These are phyloP conservation scores for Huntiella bhutanensis DNA, from an alignment of 2,329 filamentous ascomycete genomes.

Conservation along the genomic window DNA sequence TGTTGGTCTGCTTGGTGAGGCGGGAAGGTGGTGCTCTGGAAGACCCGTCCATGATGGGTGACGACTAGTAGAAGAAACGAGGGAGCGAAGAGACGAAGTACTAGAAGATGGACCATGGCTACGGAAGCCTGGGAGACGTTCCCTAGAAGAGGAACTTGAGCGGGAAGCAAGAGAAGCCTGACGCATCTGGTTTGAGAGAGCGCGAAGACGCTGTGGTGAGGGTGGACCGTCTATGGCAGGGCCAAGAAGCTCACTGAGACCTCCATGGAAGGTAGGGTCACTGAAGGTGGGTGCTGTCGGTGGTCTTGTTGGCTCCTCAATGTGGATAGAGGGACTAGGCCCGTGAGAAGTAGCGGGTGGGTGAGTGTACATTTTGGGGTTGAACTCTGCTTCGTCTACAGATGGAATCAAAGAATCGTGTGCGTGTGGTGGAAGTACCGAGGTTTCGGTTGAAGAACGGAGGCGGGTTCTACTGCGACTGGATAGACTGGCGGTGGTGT, in stretches of 20 bases:
- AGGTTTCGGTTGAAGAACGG: conserved; percentile 7
- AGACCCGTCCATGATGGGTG: conserved; percentile 5
- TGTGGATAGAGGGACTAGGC: background rate
- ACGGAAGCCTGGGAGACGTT: conserved; percentile 5
- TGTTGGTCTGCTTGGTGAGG: conserved; percentile 19
- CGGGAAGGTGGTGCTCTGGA: conserved; percentile 24
- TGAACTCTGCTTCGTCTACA: conserved; percentile 3
- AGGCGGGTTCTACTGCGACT: conserved; percentile 8
- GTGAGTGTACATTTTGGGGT: background rate
- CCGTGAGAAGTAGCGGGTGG: background rate
- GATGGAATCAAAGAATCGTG: conserved; percentile 6
- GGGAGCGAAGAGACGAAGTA: conserved; percentile 32
- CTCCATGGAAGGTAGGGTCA: conserved; percentile 2
- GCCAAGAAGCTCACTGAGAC: conserved; percentile 28
- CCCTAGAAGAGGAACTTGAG: conserved; percentile 9
- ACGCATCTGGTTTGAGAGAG: conserved; percentile 40
- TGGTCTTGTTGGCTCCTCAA: background rate
- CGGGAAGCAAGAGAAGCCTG: conserved; percentile 24
- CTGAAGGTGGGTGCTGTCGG: conserved; percentile 7
- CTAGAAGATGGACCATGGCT: conserved; percentile 32
- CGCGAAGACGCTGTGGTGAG: conserved; percentile 39
- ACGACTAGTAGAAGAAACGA: conserved; percentile 13
- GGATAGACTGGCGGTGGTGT: conserved; percentile 4
- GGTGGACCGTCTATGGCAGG: conserved; percentile 42
- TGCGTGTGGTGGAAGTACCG: background rate